phyloP scores from a whole-genome alignment of 2,329 filamentous ascomycete genomes.

The Aureobasidium sp. region DNA sequence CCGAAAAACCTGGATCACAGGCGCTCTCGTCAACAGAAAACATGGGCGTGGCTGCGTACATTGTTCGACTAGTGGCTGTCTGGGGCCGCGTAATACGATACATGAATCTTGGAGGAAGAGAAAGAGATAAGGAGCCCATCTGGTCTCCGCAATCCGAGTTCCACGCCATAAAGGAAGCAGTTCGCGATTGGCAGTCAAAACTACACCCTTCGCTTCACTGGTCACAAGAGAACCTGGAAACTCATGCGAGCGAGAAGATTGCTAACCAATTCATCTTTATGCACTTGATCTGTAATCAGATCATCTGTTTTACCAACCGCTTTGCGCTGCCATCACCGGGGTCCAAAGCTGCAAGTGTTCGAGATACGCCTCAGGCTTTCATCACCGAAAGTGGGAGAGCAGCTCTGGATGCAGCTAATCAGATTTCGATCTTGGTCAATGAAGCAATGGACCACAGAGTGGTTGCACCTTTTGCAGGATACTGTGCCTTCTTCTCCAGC shows the following conservation, averaged over 20 bases:
- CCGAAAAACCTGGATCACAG: constrained; percentile 57
- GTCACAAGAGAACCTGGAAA: constrained; percentile 71
- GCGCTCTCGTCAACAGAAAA: constrained; percentile 65
- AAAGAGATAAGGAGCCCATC: constrained; percentile 67
- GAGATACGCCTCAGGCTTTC: constrained; percentile 71
- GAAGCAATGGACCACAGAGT: constrained; percentile 75
- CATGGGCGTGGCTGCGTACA: constrained; percentile 90
- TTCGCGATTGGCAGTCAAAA: constrained; percentile 60
- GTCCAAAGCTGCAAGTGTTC: constrained; percentile 47
- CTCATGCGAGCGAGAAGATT: constrained; percentile 75
- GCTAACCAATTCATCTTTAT: constrained; percentile 90
- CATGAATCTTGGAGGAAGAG: constrained; percentile 81
- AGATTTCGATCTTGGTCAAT: constrained; percentile 75
- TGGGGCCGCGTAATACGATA: constrained; percentile 90
- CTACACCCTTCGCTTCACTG: constrained; percentile 70
- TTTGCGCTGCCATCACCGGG: constrained; percentile 69
- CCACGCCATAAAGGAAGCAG: constrained; percentile 59
- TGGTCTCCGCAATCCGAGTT: constrained; percentile 80
- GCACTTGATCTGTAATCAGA: constrained; percentile 84
- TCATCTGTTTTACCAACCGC: constrained; percentile 80
- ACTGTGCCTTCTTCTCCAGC: constrained; percentile 87
- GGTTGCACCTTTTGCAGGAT: constrained; percentile 86
- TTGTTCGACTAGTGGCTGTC: constrained; percentile 74
- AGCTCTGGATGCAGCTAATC: constrained; percentile 75
- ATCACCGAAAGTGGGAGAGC: constrained; percentile 66